Conservation (phyloP, 306 rosid species). For the Inga leiocalycina region DNA sequence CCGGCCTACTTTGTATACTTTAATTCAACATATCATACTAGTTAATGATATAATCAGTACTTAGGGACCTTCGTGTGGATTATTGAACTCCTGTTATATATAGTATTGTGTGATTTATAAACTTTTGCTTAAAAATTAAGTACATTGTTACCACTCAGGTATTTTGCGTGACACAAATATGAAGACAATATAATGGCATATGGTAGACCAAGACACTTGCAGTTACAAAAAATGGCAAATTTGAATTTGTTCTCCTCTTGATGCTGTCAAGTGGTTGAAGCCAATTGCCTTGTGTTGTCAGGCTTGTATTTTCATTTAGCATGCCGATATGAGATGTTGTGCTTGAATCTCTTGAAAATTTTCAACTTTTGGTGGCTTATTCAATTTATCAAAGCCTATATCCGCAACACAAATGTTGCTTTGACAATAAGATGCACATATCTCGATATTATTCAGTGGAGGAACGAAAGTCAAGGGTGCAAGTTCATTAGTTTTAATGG, state of each 20-base stretch:
- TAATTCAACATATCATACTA: neutral
- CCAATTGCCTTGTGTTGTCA: neutral
- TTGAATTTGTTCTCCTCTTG: neutral
- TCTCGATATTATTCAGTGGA: neutral
- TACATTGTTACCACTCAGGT: neutral
- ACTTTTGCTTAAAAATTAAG: slow-evolving; percentile 17
- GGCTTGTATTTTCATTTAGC: neutral
- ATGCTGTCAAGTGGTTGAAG: neutral
- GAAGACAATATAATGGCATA: neutral
- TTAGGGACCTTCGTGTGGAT: slow-evolving; percentile 5
- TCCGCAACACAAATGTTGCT: neutral
- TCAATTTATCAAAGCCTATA: neutral
- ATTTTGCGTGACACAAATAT: neutral
- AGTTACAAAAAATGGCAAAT: neutral
- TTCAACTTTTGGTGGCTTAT: neutral
- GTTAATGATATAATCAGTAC: neutral
- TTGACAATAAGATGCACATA: neutral
- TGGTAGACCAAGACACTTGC: neutral
- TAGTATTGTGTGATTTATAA: slow-evolving; percentile 10
- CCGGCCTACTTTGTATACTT: neutral
- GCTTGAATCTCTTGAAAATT: neutral
- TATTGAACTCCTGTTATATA: slow-evolving; percentile 23
- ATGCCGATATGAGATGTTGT: neutral
- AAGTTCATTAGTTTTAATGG: neutral
- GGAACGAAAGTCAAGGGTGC: neutral